Conservation (phyloP, 805 yeast species). For the Yamadazyma ubonensis region DNA sequence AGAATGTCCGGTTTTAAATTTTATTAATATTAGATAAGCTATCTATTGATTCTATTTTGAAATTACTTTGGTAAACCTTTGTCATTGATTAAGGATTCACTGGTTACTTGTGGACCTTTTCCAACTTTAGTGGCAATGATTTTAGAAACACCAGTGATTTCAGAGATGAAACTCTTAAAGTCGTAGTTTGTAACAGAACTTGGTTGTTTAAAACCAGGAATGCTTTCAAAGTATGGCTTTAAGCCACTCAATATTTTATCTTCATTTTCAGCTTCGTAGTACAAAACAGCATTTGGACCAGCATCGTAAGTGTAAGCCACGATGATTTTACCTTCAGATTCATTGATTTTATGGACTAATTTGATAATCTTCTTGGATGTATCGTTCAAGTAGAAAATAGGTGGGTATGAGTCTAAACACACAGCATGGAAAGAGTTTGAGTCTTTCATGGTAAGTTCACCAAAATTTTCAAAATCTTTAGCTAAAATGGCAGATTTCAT, state of each 20-base stretch:
- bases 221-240: conserved; percentile 54
- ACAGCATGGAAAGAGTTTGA: conserved; percentile 97
- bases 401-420: conserved; percentile 94
- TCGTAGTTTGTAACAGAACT: conserved; percentile 19
- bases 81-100: conserved; percentile 55
- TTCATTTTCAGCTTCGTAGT: conserved; percentile 79
- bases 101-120: conserved; percentile 71
- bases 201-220: conserved; percentile 65
- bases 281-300: conserved; percentile 97
- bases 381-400: conserved; percentile 91
- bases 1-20: no score
- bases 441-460: conserved; percentile 90
- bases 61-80: conserved; percentile 58
- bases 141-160: conserved; percentile 72
- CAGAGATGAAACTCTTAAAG: conserved; percentile 46
- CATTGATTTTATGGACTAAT: conserved; percentile 75
- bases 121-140: conserved; percentile 87
- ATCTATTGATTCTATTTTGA: not conserved
- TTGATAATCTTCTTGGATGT: conserved; percentile 81
- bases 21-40: no score
- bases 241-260: conserved; percentile 68
- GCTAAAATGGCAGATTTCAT: conserved; percentile 75
- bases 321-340: conserved; percentile 58
- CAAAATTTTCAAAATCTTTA: conserved; percentile 80
- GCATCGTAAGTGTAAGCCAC: conserved; percentile 99